These are phyloP conservation scores for Salvia miltiorrhiza DNA, from an alignment of 257 asterid species.

Conservation along the genomic window DNA sequence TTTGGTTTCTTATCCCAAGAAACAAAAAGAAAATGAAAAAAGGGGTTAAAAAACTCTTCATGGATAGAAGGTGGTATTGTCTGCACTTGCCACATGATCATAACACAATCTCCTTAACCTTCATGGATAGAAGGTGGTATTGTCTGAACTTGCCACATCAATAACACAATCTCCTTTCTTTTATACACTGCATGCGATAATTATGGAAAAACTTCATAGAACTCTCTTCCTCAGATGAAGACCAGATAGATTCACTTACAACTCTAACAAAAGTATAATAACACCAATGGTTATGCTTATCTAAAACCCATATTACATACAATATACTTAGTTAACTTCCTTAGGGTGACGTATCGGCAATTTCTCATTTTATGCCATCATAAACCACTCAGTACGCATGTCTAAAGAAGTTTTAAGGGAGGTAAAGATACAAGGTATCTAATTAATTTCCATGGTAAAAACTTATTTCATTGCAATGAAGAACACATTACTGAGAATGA, in stretches of 20 bases:
- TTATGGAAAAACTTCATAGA: no score
- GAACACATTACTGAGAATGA: not conserved
- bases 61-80: no score
- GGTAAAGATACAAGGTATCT: not conserved
- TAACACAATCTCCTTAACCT: no score
- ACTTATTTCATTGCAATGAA: not conserved
- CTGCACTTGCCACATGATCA: no score
- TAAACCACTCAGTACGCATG: not conserved
- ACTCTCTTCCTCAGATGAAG: no score
- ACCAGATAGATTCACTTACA: not conserved
- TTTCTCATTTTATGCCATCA: slow-evolving; percentile 7
- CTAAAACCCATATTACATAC: not conserved
- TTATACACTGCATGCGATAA: no score
- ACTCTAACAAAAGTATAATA: not conserved
- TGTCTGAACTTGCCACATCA: no score
- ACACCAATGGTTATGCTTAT: slow-evolving; percentile 9
- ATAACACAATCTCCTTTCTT: no score
- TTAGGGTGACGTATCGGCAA: not conserved
- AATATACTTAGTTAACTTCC: slow-evolving; percentile 1
- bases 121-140: no score
- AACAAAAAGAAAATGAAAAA: no score
- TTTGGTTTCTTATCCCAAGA: no score
- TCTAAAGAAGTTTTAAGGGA: not conserved
- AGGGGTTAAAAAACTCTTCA: no score
- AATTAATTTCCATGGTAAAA: slow-evolving; percentile 1